Conservation (phyloP, 2,329 filamentous ascomycete genomes). For the Pseudogymnoascus sp. region DNA sequence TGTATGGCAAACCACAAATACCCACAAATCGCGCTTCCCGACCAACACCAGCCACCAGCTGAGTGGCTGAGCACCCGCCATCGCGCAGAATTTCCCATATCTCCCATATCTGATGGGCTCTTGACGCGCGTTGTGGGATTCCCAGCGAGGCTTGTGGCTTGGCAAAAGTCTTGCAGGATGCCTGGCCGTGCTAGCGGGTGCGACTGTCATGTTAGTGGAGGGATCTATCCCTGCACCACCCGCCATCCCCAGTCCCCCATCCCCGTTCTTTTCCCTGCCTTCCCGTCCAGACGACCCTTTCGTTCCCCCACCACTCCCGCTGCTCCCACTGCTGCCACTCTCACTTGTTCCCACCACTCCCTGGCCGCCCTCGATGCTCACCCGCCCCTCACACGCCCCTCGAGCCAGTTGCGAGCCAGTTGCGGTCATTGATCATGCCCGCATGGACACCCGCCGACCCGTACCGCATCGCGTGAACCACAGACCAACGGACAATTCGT, state of each 20-base stretch:
- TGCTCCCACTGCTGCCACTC: neutral
- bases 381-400: neutral
- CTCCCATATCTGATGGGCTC: neutral
- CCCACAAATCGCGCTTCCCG: neutral
- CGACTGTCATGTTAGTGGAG: neutral
- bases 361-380: neutral
- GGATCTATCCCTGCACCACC: neutral
- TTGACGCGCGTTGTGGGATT: constrained; percentile 7
- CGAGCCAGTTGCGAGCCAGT: neutral
- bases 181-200: neutral
- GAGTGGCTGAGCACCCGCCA: constrained; percentile 1
- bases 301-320: neutral
- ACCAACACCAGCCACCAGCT: neutral
- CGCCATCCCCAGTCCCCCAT: neutral
- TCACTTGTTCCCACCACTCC: neutral
- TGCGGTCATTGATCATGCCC: neutral
- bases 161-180: constrained; percentile 3
- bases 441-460: neutral
- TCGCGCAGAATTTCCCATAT: neutral
- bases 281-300: neutral
- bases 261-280: neutral
- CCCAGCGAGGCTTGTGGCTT: neutral
- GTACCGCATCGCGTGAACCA: constrained; percentile 1
- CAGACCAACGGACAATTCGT: neutral
- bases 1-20: neutral